Evolutionary conservation across 495 filamentous ascomycete genomes (phyloP).

Genomic region (Podospora conica): DNA sequence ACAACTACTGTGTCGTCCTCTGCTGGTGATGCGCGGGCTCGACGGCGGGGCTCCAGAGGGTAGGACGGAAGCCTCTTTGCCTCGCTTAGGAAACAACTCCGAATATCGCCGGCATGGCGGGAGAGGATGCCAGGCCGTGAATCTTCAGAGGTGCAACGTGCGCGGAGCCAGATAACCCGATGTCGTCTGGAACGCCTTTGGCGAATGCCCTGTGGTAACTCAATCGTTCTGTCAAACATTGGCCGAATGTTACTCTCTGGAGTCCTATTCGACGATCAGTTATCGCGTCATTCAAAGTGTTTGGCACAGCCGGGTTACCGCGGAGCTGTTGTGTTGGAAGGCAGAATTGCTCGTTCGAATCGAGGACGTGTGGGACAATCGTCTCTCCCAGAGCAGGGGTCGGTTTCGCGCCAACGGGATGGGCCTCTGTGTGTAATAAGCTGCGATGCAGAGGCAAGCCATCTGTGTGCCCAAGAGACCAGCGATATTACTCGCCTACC

Average conservation of each 20-base stretch:
- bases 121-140: neutral
- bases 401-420: neutral
- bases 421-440: conserved; percentile 4
- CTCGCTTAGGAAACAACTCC: conserved; percentile 7
- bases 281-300: neutral
- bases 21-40: neutral
- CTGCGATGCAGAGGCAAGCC: conserved; percentile 5
- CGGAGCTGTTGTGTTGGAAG: neutral
- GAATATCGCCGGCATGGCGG: conserved; percentile 4
- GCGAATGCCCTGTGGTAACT: neutral
- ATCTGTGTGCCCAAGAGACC: neutral
- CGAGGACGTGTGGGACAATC: conserved; percentile 5
- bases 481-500: neutral
- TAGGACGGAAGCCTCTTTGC: neutral
- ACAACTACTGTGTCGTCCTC: neutral
- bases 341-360: neutral
- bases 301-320: neutral
- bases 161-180: conserved; percentile 5
- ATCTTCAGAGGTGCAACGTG: neutral
- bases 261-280: neutral
- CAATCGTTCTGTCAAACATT: neutral
- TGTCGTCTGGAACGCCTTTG: neutral
- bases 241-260: neutral
- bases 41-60: neutral
- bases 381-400: conserved; percentile 1